Base-by-base conservation (phyloP, 2,329 filamentous ascomycete genomes). In the Eutypa lata region DNA sequence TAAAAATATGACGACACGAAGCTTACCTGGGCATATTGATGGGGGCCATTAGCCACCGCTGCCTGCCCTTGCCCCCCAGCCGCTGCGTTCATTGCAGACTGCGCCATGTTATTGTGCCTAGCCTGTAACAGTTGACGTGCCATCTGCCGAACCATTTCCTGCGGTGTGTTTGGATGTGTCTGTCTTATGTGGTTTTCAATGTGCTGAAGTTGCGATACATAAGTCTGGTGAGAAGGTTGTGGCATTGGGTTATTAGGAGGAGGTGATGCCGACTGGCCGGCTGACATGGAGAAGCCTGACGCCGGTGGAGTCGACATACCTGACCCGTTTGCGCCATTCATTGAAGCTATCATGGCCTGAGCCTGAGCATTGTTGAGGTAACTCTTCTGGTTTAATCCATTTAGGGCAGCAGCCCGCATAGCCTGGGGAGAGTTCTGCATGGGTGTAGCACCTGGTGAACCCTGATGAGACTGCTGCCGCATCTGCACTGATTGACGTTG, bases 81-180 rank as follows among this genome's bases (percentile, higher is more conserved):
- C 2, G 80, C 80, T 26, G 79, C 76, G 58, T 76, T 80, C 77
- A 83, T 82, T 2, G 79, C 79, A 22, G 74, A 76, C 56, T 81
- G 76, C 1, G 65, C 62, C 26, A 72, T 51, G 38, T 61, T 70
- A 26, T 59, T 75, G 52, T 68, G 69, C 50, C 74, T 74, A 59
- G 72, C 79, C 53, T 72, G 73, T 60, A 79, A 66, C 63, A 82
- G 73, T 52, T 80, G 76, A 16, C 76, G 77, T 0, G 81, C 81
- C 55, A 80, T 72, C 35, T 79, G 72, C 8, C 79, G 74, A 4
- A 76, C 70, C 53, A 76, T 72, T 37, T 83, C 78, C 2, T 76
- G 72, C 0, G 78, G 73, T 14, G 79, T 64, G 31, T 72, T 77
- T 1, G 81, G 79, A 53, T 82, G 75, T 62, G 79, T 79, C 2